Conservation (phyloP, 176 grass and related monocot species). For the Tuctoria greenei region DNA sequence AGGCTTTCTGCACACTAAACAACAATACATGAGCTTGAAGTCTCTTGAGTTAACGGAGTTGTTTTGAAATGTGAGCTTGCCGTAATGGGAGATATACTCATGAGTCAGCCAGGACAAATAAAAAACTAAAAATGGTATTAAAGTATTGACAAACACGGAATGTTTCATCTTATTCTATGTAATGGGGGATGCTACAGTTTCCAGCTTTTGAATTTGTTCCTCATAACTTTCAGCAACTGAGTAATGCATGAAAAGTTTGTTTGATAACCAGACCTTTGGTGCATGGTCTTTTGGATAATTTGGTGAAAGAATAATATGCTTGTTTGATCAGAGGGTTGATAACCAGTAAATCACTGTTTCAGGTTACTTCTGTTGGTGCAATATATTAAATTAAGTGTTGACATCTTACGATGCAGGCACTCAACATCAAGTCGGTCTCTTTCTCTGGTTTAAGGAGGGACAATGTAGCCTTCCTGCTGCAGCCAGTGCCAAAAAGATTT, state of each 20-base stretch:
- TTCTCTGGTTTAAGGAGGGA: no score
- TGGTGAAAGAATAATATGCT: not conserved
- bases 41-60: not conserved
- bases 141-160: not conserved
- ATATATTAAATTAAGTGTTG: not conserved
- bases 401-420: no score
- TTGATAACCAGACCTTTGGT: not conserved
- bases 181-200: not conserved
- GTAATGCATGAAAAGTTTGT: not conserved
- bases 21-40: not conserved
- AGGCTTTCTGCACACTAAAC: not conserved
- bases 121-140: not conserved
- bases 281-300: not conserved
- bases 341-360: not conserved
- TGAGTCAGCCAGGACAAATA: not conserved
- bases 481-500: no score
- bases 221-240: not conserved
- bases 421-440: no score
- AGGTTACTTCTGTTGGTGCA: not conserved
- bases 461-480: no score
- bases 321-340: not conserved
- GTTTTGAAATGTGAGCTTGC: not conserved
- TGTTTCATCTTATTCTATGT: not conserved
- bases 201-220: not conserved
- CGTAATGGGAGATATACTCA: not conserved